Evolutionary conservation across 192 early-diverging fungal species (phyloP).

Genomic region (Lunasporangiospora selenospora): DNA sequence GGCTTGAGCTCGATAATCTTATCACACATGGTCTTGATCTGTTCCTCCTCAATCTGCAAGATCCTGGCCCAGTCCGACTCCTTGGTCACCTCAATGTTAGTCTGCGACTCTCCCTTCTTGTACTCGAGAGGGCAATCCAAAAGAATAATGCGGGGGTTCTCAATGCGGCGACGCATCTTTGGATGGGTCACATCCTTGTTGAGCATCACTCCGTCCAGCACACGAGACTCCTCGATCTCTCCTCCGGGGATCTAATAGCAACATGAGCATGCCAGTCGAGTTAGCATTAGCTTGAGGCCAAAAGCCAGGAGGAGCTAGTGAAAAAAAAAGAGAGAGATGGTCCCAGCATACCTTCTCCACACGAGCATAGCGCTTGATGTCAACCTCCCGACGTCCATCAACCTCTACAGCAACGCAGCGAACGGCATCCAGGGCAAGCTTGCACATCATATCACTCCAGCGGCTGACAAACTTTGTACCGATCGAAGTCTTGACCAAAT

Average conservation of each 20-base stretch:
- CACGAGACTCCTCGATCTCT: constrained; percentile 94
- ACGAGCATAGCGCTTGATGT: constrained; percentile 98
- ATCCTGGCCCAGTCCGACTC: constrained; percentile 97
- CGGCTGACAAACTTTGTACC: constrained; percentile 97
- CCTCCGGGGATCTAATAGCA: constrained; percentile 88
- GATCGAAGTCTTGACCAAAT: constrained; percentile 89
- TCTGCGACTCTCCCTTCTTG: constrained; percentile 99
- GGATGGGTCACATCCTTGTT: constrained; percentile 99
- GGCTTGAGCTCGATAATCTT: constrained; percentile 96
- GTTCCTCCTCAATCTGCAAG: constrained; percentile 99
- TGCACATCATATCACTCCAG: constrained; percentile 99
- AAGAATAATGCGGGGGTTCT: constrained; percentile 95
- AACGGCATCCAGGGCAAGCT: constrained; percentile 95
- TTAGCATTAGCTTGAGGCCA: background rate
- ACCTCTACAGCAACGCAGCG: constrained; percentile 79
- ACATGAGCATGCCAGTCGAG: background rate
- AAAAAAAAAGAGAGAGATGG: no score
- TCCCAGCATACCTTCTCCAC: constrained; percentile 91
- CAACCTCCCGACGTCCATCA: constrained; percentile 87
- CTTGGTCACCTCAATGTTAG: constrained; percentile 97
- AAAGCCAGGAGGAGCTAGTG: no score
- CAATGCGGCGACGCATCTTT: constrained; percentile 94
- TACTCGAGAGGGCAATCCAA: constrained; percentile 99
- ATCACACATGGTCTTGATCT: constrained; percentile 96
- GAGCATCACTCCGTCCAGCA: constrained; percentile 97